Percentiles rank a stretch among this genome's conserved stretches.
These are phyloP conservation scores for Rhamnella rubrinervis DNA, from an alignment of 331 rosid species.

Conservation along the genomic window DNA sequence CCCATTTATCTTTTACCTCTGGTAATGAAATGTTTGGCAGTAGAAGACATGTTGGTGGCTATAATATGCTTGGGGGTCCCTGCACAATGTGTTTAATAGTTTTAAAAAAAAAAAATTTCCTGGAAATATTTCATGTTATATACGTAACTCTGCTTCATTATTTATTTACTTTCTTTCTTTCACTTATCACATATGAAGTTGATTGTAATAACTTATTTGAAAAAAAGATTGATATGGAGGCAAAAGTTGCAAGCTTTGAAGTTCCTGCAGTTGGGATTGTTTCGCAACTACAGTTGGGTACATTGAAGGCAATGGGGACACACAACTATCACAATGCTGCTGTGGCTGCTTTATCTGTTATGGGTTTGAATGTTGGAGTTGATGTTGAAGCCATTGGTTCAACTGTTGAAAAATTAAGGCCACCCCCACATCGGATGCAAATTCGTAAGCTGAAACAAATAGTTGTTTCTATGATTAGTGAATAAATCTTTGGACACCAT, in stretches of 20 bases:
- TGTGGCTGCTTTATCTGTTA: slow-evolving; percentile 30
- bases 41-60: not conserved
- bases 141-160: not conserved
- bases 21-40: not conserved
- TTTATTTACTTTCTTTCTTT: not conserved
- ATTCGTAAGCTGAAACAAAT: slow-evolving; percentile 26
- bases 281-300: slow-evolving; percentile 27
- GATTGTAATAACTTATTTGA: not conserved
- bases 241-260: slow-evolving; percentile 25
- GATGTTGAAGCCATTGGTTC: slow-evolving; percentile 22
- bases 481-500: not conserved
- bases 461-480: not conserved
- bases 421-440: slow-evolving; percentile 39
- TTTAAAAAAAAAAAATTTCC: not conserved
- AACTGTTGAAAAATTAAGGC: slow-evolving; percentile 24
- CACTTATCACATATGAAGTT: not conserved
- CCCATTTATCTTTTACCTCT: not conserved
- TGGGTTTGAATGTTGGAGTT: slow-evolving; percentile 27
- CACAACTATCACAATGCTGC: slow-evolving; percentile 36
- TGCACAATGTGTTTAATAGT: not conserved
- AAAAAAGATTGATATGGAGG: slow-evolving; percentile 21
- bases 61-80: not conserved
- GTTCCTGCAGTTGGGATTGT: slow-evolving; percentile 30
- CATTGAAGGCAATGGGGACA: slow-evolving; percentile 27
- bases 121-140: not conserved